Base-by-base conservation (phyloP, 176 grass and related monocot species). In the Canna indica region DNA sequence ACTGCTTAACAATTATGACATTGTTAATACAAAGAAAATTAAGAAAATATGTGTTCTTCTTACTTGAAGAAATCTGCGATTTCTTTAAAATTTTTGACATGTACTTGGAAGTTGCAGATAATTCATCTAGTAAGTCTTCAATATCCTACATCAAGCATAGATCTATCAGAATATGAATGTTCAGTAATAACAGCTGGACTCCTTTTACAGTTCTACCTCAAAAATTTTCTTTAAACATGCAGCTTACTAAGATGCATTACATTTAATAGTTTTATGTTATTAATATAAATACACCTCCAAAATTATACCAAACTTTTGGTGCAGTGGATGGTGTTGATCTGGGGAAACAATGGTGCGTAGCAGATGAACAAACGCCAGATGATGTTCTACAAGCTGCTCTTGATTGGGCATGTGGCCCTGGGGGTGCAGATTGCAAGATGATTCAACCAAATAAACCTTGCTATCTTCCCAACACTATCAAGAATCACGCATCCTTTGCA, bases 351-450 rank as follows among this genome's bases (percentile, higher is more conserved):
- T 66, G 63, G 84, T 90, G 77, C 32, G 70, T 83, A 64, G 82
- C 75, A 41, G 87, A 95, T 77, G 77, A 90, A 63, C 79, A 90
- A 83, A 71, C 65, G 70, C 67, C 77, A 53, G 78, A 87, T 73
- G 77, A 85, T 64, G 32, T 81, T n/a, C 63, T 66, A 12, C 63
- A 66, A 66, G 63, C 33, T 24, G 63, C 63, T 10, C 63, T 66
- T n/a, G 63, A 66, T 41, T 66, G 63, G 63, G 63, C 63, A 39
- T 66, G 63, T 5, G 63, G 63, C 20, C 63, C 63, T 25, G 63
- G 63, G 8, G 63, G 63, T 66, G 87, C 79, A 76, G 71, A 87
- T 63, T 87, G 84, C 65, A 77, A 7, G 54, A 67, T 80, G 62
- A 83, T 90, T 75, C 73, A 85, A 67, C 74, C 68, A 27, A 83